These are phyloP conservation scores for Austropuccinia psidii DNA, from an alignment of 1,284 basidiomycete genomes.

Conservation along the genomic window DNA sequence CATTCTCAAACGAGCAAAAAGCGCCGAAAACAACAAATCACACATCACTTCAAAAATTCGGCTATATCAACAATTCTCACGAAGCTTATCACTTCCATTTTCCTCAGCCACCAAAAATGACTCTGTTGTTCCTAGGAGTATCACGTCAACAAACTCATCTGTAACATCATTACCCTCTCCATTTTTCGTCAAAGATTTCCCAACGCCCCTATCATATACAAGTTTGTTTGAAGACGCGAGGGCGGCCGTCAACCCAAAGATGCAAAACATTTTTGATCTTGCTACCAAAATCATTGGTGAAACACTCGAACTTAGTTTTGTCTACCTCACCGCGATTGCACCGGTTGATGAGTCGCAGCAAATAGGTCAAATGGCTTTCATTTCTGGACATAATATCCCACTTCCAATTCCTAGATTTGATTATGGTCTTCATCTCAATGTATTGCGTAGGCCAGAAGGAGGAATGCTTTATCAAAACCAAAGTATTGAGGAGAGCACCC, in stretches of 20 bases:
- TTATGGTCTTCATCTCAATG: constrained; percentile 41
- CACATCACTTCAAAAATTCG: constrained; percentile 36
- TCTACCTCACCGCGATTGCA: constrained; percentile 38
- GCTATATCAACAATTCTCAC: too few species aligned
- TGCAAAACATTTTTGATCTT: constrained; percentile 41
- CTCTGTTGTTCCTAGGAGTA: too few species aligned
- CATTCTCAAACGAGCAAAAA: constrained; percentile 23
- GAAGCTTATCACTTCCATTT: too few species aligned
- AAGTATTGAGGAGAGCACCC: constrained; percentile 28
- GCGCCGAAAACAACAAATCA: not conserved
- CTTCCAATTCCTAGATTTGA: constrained; percentile 42
- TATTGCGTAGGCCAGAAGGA: constrained; percentile 41
- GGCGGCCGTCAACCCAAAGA: constrained; percentile 37
- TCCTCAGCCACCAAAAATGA: too few species aligned
- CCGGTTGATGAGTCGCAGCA: not conserved
- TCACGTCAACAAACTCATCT: too few species aligned
- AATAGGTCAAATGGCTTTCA: constrained; percentile 9
- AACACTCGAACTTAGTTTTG: constrained; percentile 41
- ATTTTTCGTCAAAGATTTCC: too few species aligned
- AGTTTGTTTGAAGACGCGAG: constrained; percentile 40
- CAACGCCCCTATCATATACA: too few species aligned
- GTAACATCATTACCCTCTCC: too few species aligned
- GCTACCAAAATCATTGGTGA: constrained; percentile 40
- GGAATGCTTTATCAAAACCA: constrained; percentile 43
- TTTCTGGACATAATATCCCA: constrained; percentile 42